These are phyloP conservation scores for Curvularia eragrostidis DNA, from an alignment of 2,329 filamentous ascomycete species.

Conservation along the genomic window DNA sequence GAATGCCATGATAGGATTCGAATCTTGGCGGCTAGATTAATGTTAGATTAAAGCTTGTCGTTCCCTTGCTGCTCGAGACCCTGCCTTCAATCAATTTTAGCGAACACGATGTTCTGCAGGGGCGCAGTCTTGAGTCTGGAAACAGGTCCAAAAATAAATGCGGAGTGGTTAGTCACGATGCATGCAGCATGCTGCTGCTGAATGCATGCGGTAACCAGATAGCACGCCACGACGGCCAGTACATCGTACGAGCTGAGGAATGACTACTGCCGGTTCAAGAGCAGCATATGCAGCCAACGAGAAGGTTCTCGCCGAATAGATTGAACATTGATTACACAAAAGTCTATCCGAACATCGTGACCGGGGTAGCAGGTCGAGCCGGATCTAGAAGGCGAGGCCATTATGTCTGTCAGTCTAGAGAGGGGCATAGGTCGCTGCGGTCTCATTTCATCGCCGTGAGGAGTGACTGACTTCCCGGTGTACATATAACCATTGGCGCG, in stretches of 20 bases:
- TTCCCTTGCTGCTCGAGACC: slow-evolving; percentile 30
- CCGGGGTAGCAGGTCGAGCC: slow-evolving; percentile 20
- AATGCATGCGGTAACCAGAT: slow-evolving; percentile 21
- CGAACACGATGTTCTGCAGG: slow-evolving; percentile 40
- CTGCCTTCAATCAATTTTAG: slow-evolving; percentile 36
- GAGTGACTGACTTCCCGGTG: neutral
- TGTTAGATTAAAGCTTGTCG: slow-evolving; percentile 52
- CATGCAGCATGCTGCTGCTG: slow-evolving; percentile 12
- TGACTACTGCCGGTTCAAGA: slow-evolving; percentile 27
- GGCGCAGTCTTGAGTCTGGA: slow-evolving; percentile 32
- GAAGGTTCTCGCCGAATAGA: slow-evolving; percentile 33
- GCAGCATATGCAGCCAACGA: slow-evolving; percentile 29
- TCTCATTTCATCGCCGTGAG: neutral
- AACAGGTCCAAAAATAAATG: slow-evolving; percentile 40
- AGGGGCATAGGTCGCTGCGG: neutral
- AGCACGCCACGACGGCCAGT: slow-evolving; percentile 7
- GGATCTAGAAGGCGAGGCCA: neutral
- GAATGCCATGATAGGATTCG: slow-evolving; percentile 22
- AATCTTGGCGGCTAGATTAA: slow-evolving; percentile 50
- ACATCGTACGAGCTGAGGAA: slow-evolving; percentile 36
- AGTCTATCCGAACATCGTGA: slow-evolving; percentile 31
- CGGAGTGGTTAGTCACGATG: slow-evolving; percentile 24
- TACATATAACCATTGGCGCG: neutral
- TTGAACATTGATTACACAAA: slow-evolving; percentile 45
- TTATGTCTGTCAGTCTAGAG: slow-evolving; percentile 1